A percentile compares a stretch with the other conserved stretches of the same genome.
Evolutionary conservation across 768 basidiomycete species (phyloP).

Genomic region (Mycena albidolilacea): DNA sequence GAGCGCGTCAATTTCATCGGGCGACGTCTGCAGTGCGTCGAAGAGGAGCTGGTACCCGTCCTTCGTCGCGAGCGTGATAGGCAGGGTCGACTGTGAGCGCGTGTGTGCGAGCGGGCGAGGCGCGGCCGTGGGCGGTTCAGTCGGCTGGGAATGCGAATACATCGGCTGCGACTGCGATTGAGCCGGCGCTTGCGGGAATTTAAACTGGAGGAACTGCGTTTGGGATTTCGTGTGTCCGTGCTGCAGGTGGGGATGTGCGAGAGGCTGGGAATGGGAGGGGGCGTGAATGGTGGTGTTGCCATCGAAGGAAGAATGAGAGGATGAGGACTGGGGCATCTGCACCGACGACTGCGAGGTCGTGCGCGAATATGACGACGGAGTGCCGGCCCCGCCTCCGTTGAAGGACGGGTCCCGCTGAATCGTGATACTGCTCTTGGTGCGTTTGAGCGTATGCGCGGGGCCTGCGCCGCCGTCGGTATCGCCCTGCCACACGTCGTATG

Average conservation of each 20-base stretch:
- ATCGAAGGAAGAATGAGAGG: conserved; percentile 33
- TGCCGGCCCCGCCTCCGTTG: conserved; percentile 50
- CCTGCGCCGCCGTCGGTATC: conserved; percentile 43
- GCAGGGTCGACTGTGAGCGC: conserved; percentile 63
- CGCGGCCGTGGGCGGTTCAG: conserved; percentile 35
- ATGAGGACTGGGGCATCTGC: conserved; percentile 25
- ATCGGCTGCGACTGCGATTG: conserved; percentile 2
- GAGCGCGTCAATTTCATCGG: conserved; percentile 79
- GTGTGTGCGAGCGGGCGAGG: conserved; percentile 56
- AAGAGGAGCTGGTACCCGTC: conserved; percentile 90
- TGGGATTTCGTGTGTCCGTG: conserved; percentile 35
- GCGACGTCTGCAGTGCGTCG: conserved; percentile 83
- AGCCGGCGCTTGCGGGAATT: conserved; percentile 30
- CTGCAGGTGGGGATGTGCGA: conserved; percentile 49
- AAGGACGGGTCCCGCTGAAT: conserved; percentile 71
- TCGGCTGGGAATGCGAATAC: conserved; percentile 19
- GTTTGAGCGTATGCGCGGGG: conserved; percentile 56
- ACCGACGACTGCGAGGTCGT: conserved; percentile 63
- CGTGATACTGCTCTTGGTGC: conserved; percentile 71
- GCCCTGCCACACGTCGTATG: conserved; percentile 74
- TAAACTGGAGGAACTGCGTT: conserved; percentile 38
- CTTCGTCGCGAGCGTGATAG: conserved; percentile 84
- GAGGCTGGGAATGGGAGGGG: conserved; percentile 12
- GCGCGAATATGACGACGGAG: conserved; percentile 58
- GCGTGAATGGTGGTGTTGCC: conserved; percentile 28